phyloP scores from a whole-genome alignment of 192 early-diverging fungal species.

The Funneliformis mosseae region DNA sequence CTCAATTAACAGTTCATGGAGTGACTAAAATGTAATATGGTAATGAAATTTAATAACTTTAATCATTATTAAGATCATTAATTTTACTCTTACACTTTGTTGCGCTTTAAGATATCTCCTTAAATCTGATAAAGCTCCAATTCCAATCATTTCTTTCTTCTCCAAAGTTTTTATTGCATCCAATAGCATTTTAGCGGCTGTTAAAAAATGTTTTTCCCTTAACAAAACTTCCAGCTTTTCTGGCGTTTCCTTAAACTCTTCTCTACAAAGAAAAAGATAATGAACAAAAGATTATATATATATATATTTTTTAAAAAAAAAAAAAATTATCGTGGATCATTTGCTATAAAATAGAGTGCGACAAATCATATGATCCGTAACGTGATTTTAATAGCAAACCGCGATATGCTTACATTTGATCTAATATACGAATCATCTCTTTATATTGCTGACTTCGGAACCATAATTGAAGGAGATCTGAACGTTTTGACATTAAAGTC shows the following conservation, averaged over 20 bases:
- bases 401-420: conserved; percentile 55
- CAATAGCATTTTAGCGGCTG: conserved; percentile 66
- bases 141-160: conserved; percentile 64
- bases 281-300: background rate
- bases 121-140: conserved; percentile 72
- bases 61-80: background rate
- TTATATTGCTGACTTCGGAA: conserved; percentile 75
- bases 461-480: conserved; percentile 70
- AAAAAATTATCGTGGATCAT: background rate
- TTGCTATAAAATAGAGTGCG: background rate
- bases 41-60: background rate
- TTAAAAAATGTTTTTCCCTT: conserved; percentile 69
- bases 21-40: conserved; percentile 39
- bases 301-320: background rate
- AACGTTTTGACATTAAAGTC: conserved; percentile 61
- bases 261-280: conserved; percentile 40
- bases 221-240: conserved; percentile 61
- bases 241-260: conserved; percentile 67
- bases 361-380: background rate
- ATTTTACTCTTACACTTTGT: conserved; percentile 44
- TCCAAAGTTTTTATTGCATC: conserved; percentile 63
- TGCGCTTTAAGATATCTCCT: conserved; percentile 62
- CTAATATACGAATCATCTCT: conserved; percentile 76
- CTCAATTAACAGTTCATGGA: conserved; percentile 68
- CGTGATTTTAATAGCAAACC: too few species aligned